Percentiles rank a stretch among this genome's conserved stretches.
Conservation (phyloP, 768 basidiomycete species). For the Cystoderma amianthinum region DNA sequence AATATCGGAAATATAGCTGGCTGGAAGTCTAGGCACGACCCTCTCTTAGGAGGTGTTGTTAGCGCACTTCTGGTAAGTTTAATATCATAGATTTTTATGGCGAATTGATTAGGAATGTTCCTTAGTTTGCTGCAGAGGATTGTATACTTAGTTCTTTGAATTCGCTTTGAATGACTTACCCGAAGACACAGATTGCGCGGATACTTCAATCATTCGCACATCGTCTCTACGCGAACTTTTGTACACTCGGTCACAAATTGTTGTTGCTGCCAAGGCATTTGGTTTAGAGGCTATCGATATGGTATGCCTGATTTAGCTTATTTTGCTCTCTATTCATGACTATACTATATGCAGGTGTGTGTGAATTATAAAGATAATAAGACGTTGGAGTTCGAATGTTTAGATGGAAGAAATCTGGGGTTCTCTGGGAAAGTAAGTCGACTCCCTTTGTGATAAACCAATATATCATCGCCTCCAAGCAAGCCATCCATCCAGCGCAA, state of each 20-base stretch:
- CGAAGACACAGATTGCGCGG: slow-evolving; percentile 70
- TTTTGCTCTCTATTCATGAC: background rate
- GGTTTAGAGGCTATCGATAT: slow-evolving; percentile 86
- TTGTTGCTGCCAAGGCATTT: slow-evolving; percentile 78
- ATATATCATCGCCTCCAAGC: slow-evolving; percentile 36
- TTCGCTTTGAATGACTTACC: slow-evolving; percentile 1
- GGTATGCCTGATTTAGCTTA: slow-evolving; percentile 32
- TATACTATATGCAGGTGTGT: slow-evolving; percentile 79
- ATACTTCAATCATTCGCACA: slow-evolving; percentile 77
- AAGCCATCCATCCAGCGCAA: slow-evolving; percentile 92
- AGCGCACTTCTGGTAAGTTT: slow-evolving; percentile 59
- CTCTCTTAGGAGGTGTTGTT: slow-evolving; percentile 43
- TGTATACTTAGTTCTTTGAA: slow-evolving; percentile 38
- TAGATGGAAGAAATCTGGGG: slow-evolving; percentile 75
- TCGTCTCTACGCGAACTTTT: slow-evolving; percentile 69
- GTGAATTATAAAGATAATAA: slow-evolving; percentile 76
- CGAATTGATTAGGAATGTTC: background rate
- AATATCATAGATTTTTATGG: background rate
- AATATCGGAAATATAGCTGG: slow-evolving; percentile 63
- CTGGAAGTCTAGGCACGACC: slow-evolving; percentile 52
- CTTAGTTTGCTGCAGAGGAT: slow-evolving; percentile 93
- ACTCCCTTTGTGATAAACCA: background rate
- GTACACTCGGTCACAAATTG: slow-evolving; percentile 78
- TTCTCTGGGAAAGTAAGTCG: slow-evolving; percentile 80
- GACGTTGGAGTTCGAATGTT: slow-evolving; percentile 65